These are phyloP conservation scores for Colletotrichum liriopes DNA, from an alignment of 2,329 filamentous ascomycete species.

Conservation along the genomic window DNA sequence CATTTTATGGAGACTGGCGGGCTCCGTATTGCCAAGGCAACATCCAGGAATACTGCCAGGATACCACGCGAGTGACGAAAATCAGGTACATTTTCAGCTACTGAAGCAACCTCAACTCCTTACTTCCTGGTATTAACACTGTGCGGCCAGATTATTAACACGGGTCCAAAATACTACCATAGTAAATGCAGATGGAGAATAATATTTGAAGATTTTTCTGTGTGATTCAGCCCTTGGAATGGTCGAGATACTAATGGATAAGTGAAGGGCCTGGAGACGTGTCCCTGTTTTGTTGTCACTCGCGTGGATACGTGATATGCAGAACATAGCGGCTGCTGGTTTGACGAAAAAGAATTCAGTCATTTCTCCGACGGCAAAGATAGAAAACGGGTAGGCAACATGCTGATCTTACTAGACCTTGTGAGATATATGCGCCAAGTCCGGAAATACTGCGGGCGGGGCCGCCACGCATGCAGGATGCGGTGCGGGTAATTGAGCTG, in stretches of 20 bases:
- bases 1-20: conserved; percentile 11
- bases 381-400: neutral
- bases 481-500: too few species aligned
- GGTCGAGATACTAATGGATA: neutral
- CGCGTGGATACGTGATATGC: neutral
- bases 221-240: neutral
- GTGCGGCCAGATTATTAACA: neutral
- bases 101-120: neutral
- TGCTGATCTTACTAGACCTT: neutral
- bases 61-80: neutral
- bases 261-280: neutral
- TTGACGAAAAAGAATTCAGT: neutral
- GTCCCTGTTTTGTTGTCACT: neutral
- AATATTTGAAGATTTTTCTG: too few species aligned
- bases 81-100: neutral
- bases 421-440: neutral
- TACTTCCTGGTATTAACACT: neutral
- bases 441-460: neutral
- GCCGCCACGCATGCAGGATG: neutral
- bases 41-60: neutral
- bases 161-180: too few species aligned
- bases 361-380: neutral
- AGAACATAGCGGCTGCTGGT: neutral
- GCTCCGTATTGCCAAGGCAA: conserved; percentile 7
- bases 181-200: neutral